Evolutionary conservation across 306 rosid genomes (phyloP), one percentile per base, ranked within the genome.

Genomic region (Cucurbita argyrosperma): DNA sequence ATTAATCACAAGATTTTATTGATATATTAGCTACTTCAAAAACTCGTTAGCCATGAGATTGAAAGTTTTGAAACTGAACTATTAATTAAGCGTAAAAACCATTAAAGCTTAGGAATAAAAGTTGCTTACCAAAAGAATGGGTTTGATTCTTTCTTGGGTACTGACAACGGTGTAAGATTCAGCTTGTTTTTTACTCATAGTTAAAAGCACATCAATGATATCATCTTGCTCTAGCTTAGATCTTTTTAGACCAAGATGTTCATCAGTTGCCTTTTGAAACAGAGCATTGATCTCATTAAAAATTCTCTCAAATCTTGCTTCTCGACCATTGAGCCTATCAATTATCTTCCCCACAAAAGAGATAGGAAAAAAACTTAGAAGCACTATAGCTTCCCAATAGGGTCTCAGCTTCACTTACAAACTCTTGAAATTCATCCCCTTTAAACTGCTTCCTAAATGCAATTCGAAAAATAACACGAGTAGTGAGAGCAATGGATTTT

Each of bases 371-470:
- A 73, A 55, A 72, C 16, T 89, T 89, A 6, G 77, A 74, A 15
- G 84, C 81, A 8, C 51, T 76, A 69, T 81, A 78, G 12, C 76
- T 84, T 14, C 74, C 43, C 1, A 83, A 5, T 77, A 79, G 8
- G 6, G 78, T 79, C 46, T 78, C 71, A 2, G 73, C 80, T 45
- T 83, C 92, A 18, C 52, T 76, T 1, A 90, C 71, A 67, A 86
- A 8, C 12, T 75, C 77, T 26, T 81, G 82, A 76, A 85, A 79
- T 23, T 57, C 84, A 3, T 53, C 65, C 7, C 72, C 78, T 43
- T 59, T 55, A 39, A 75, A 78, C 51, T 47, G 75, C 73, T 65
- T 85, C 40, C 96, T 88, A 8, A 79, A 86, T 46, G 83, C 89
- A 39, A 84, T 79, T 56, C 84, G 72, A 14, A 88, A 87, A 1